A percentile compares a stretch with the other conserved stretches of the same genome.
phyloP scores from a whole-genome alignment of 345 rosid species.

The Gossypium australe region DNA sequence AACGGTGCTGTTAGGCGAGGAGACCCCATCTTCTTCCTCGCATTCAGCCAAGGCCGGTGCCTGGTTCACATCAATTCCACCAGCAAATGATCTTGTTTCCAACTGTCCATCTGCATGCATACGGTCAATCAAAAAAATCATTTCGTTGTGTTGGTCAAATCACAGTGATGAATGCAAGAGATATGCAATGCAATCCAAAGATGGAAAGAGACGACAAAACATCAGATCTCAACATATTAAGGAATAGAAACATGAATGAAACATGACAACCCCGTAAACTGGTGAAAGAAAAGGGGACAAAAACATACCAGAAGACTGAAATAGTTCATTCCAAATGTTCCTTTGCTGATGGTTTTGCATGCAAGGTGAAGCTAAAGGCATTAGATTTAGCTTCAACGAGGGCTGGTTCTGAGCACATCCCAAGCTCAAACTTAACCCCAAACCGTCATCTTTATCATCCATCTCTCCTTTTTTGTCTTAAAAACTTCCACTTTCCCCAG shows the following conservation, averaged over 20 bases:
- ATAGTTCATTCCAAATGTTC: constrained; percentile 41
- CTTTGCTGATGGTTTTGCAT: constrained; percentile 30
- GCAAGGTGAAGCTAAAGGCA: constrained; percentile 35
- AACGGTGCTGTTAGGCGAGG: constrained; percentile 81
- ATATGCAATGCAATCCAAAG: neutral
- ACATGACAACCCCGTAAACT: neutral
- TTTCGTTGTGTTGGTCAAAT: neutral
- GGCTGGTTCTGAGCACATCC: constrained; percentile 31
- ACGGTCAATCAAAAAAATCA: neutral
- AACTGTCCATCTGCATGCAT: constrained; percentile 35
- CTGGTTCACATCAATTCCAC: constrained; percentile 64
- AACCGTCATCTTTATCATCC: constrained; percentile 52
- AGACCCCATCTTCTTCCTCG: constrained; percentile 54
- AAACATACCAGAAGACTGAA: constrained; percentile 49
- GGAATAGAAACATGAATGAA: neutral
- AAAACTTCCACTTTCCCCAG: neutral
- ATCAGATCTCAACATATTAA: constrained; percentile 5
- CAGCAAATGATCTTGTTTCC: constrained; percentile 40
- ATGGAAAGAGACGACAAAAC: neutral
- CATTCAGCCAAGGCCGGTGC: constrained; percentile 35
- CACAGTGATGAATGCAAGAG: neutral
- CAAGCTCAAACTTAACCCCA: constrained; percentile 54
- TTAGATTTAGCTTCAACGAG: constrained; percentile 35
- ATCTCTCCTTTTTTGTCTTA: constrained; percentile 14
- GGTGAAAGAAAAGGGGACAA: neutral